Percentiles rank a stretch among this genome's conserved stretches.
These are phyloP conservation scores for Tricholoma terreum DNA, from an alignment of 768 basidiomycete genomes.

Conservation along the genomic window DNA sequence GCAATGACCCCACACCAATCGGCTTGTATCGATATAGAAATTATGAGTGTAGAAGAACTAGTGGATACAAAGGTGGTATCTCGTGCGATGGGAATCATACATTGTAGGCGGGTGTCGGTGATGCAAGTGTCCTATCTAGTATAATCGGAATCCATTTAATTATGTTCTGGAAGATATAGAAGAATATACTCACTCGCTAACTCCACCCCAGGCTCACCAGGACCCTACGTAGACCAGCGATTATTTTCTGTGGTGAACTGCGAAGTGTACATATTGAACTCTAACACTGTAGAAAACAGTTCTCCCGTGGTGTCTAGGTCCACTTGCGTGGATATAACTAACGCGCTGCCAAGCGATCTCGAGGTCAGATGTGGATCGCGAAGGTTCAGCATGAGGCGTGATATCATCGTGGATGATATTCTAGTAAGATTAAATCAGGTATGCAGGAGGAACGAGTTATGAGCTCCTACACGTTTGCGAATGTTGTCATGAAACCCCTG, in stretches of 20 bases:
- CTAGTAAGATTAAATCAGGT: constrained; percentile 7
- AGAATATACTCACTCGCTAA: background rate
- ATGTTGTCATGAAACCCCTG: constrained; percentile 20
- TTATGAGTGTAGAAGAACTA: background rate
- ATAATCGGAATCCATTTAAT: background rate
- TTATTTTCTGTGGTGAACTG: background rate
- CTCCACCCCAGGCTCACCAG: background rate
- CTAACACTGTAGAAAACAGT: constrained; percentile 17
- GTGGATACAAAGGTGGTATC: background rate
- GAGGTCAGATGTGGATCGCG: constrained; percentile 23
- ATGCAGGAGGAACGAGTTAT: background rate
- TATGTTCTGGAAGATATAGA: background rate
- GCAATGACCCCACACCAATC: too few relatives aligned
- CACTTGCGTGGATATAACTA: background rate
- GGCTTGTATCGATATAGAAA: too few relatives aligned
- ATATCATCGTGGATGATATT: constrained; percentile 29
- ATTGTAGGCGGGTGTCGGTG: background rate
- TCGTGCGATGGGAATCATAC: background rate
- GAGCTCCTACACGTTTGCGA: constrained; percentile 19
- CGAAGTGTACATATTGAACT: constrained; percentile 10
- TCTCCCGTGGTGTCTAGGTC: constrained; percentile 7
- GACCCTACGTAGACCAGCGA: background rate
- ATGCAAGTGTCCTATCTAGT: background rate
- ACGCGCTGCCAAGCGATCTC: background rate
- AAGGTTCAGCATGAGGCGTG: constrained; percentile 31